Percentiles rank a stretch among this genome's conserved stretches.
phyloP scores from a whole-genome alignment of 148 eudicot species.

The Linanthus parryae region DNA sequence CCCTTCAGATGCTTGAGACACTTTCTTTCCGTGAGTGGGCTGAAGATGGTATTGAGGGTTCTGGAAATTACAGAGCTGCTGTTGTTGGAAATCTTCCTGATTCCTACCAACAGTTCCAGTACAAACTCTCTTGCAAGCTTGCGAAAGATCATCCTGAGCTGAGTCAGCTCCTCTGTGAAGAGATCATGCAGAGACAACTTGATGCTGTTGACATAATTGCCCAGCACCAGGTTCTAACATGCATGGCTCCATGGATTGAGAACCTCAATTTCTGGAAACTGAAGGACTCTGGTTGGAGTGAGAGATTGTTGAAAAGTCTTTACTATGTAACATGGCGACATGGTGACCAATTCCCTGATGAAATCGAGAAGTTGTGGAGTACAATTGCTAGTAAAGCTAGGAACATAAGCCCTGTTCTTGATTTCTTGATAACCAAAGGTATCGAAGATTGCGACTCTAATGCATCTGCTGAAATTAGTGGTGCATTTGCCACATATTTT shows the following conservation, averaged over 20 bases:
- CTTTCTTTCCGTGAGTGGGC: conserved; percentile 98
- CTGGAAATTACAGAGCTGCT: conserved; percentile 97
- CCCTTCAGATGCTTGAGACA: conserved; percentile 99
- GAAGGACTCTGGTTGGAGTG: conserved; percentile 97
- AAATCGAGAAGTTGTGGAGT: conserved; percentile 99
- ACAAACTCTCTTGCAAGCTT: conserved; percentile 96
- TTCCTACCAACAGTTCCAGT: conserved; percentile 96
- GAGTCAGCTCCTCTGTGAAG: conserved; percentile 98
- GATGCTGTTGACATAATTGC: conserved; percentile 99
- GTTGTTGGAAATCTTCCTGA: conserved; percentile 99
- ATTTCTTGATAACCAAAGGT: conserved; percentile 93
- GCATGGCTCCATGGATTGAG: conserved; percentile 99
- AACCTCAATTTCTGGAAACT: conserved; percentile 96
- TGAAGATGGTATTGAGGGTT: conserved; percentile 77
- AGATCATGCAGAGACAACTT: conserved; percentile 98
- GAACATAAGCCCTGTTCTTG: conserved; percentile 95
- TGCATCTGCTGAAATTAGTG: conserved; percentile 98
- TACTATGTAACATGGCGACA: conserved; percentile 99
- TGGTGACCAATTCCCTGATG: conserved; percentile 99
- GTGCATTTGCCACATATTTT: conserved; percentile 96
- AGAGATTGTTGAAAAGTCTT: conserved; percentile 79
- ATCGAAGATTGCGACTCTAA: conserved; percentile 99
- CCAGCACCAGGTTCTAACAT: conserved; percentile 95
- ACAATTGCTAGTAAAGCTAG: conserved; percentile 95
- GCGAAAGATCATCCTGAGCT: conserved; percentile 98